phyloP scores from a whole-genome alignment of 257 asterid species.

The Thymus quinquecostatus region DNA sequence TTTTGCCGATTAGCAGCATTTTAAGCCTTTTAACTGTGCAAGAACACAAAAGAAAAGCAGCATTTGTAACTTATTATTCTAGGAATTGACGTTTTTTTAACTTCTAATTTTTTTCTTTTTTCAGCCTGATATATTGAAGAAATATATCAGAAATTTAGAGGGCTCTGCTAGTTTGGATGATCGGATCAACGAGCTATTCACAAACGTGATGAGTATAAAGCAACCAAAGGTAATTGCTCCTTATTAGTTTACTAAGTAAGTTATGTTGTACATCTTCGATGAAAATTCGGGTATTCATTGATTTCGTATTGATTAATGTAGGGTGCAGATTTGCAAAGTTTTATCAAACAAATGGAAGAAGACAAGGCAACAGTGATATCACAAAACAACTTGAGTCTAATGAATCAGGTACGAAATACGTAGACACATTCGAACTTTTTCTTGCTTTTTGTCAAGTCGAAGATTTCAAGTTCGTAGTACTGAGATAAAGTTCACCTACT shows the following conservation, averaged over 20 bases:
- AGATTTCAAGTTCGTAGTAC: slow-evolving; percentile 1
- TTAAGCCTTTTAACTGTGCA: no score
- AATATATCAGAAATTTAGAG: slow-evolving; percentile 49
- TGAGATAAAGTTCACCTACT: not conserved
- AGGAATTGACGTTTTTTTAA: no score
- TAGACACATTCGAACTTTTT: not conserved
- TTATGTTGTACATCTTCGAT: no score
- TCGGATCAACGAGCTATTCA: slow-evolving; percentile 51
- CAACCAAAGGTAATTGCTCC: slow-evolving; percentile 63
- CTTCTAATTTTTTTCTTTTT: slow-evolving; percentile 2
- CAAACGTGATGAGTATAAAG: slow-evolving; percentile 48
- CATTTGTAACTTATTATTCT: no score
- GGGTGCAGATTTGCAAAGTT: slow-evolving; percentile 73
- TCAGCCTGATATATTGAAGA: slow-evolving; percentile 62
- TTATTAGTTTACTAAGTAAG: not conserved
- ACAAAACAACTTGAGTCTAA: slow-evolving; percentile 70
- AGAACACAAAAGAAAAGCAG: no score
- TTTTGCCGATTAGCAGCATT: not conserved
- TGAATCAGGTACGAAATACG: slow-evolving; percentile 55
- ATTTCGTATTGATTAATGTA: slow-evolving; percentile 29
- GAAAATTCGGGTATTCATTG: no score
- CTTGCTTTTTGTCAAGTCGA: not conserved
- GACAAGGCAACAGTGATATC: slow-evolving; percentile 74
- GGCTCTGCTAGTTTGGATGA: slow-evolving; percentile 40
- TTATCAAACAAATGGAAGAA: slow-evolving; percentile 76